Conservation (phyloP, 768 basidiomycete species). For the Boletus rubropictus region DNA sequence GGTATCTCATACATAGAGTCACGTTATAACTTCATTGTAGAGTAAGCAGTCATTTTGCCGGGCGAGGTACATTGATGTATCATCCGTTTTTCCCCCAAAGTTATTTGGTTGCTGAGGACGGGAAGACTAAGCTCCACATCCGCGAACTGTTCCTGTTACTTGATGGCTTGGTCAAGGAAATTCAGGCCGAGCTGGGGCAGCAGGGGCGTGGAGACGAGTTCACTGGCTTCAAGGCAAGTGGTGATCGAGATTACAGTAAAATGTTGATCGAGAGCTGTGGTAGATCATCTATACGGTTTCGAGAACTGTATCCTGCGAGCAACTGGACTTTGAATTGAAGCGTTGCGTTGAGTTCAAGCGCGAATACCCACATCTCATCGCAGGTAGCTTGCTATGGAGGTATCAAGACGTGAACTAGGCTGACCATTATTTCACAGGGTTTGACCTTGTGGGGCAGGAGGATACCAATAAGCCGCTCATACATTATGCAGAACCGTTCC, state of each 20-base stretch:
- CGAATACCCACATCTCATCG: constrained; percentile 42
- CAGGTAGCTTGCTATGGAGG: constrained; percentile 25
- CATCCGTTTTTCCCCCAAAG: constrained; percentile 27
- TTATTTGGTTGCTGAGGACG: constrained; percentile 34
- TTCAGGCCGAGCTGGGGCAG: constrained; percentile 30
- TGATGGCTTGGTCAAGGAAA: constrained; percentile 31
- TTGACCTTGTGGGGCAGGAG: constrained; percentile 47
- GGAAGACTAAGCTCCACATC: constrained; percentile 34
- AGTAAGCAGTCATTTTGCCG: constrained; percentile 21
- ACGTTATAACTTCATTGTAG: constrained; percentile 35
- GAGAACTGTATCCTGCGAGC: constrained; percentile 32
- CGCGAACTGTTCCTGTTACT: constrained; percentile 34
- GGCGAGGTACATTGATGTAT: neutral
- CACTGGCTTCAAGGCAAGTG: constrained; percentile 35
- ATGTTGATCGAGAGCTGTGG: neutral
- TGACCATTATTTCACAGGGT: constrained; percentile 26
- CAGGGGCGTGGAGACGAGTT: constrained; percentile 40
- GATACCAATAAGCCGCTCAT: constrained; percentile 36
- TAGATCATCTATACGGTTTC: constrained; percentile 42
- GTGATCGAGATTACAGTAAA: neutral
- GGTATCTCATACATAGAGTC: constrained; percentile 43
- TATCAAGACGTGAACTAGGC: too few species aligned
- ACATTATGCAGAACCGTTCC: constrained; percentile 35
- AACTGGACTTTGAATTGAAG: constrained; percentile 38
- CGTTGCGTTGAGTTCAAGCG: constrained; percentile 41